These are phyloP conservation scores for Podospora australis DNA, from an alignment of 495 filamentous ascomycete species.

Conservation along the genomic window DNA sequence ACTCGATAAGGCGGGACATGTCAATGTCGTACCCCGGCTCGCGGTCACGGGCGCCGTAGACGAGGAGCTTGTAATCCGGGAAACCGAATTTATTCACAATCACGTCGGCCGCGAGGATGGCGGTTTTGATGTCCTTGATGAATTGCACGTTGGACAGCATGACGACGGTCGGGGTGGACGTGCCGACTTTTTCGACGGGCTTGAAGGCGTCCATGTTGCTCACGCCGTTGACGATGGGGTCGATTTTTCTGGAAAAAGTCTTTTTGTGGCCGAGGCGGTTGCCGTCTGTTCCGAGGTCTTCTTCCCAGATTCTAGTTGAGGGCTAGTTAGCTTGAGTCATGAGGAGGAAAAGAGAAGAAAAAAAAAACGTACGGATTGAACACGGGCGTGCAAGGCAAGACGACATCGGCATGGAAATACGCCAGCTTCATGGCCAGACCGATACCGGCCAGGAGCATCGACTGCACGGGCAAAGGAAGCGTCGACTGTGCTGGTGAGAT, in stretches of 20 bases:
- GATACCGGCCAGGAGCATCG: conserved; percentile 41
- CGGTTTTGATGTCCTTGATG: conserved; percentile 61
- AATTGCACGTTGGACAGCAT: conserved; percentile 65
- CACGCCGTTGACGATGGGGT: conserved; percentile 64
- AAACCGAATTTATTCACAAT: conserved; percentile 62
- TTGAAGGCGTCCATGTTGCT: conserved; percentile 58
- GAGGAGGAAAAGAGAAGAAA: background rate
- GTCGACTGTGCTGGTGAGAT: conserved; percentile 21
- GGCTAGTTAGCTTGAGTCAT: background rate
- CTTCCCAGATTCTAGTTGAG: conserved; percentile 54
- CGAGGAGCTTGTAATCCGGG: conserved; percentile 53
- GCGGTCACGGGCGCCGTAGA: conserved; percentile 59
- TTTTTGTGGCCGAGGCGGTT: conserved; percentile 53
- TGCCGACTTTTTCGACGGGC: conserved; percentile 52
- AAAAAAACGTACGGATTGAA: conserved; percentile 56
- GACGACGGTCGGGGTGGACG: conserved; percentile 52
- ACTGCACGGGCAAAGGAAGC: conserved; percentile 37
- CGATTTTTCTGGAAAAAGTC: conserved; percentile 55
- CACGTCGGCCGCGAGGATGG: conserved; percentile 56
- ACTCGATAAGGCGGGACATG: conserved; percentile 56
- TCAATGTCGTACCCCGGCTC: conserved; percentile 56
- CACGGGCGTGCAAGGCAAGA: conserved; percentile 58
- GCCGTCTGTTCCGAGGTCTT: conserved; percentile 56
- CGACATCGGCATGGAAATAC: conserved; percentile 57
- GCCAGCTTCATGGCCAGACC: conserved; percentile 19